Evolutionary conservation across 129 eudicot genomes (phyloP).

Genomic region (Sambucus nigra): DNA sequence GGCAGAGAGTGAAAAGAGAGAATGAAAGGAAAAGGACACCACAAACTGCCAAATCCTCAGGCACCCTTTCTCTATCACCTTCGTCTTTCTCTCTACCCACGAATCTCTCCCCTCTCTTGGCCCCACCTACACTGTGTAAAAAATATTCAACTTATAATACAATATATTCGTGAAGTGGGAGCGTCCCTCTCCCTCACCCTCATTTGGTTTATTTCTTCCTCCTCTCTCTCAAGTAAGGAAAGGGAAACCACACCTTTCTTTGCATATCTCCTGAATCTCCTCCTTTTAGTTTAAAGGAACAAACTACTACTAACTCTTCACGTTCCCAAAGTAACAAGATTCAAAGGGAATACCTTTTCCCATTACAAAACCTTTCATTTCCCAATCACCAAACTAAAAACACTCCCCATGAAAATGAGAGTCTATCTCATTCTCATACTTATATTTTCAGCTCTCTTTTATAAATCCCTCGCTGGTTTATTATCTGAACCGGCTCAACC

Average conservation of each 20-base stretch:
- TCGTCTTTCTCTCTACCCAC: slow-evolving; percentile 12
- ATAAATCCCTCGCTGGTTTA: slow-evolving; percentile 26
- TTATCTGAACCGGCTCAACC: slow-evolving; percentile 75
- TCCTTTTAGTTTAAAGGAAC: slow-evolving; percentile 7
- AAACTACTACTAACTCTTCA: background rate
- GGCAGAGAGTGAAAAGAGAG: background rate
- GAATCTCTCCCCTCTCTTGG: slow-evolving; percentile 6
- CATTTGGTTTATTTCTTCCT: background rate
- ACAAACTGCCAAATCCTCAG: slow-evolving; percentile 47
- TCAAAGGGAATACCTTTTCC: background rate
- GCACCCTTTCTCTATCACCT: slow-evolving; percentile 24
- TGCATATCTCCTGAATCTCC: slow-evolving; percentile 12
- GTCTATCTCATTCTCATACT: background rate
- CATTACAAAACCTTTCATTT: background rate
- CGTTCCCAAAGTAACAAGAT: background rate
- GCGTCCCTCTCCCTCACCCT: background rate
- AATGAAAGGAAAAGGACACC: slow-evolving; percentile 29
- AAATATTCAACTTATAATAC: no score
- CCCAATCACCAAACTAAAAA: background rate
- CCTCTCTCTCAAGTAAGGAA: slow-evolving; percentile 2
- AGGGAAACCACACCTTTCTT: background rate
- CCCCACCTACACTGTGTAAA: background rate
- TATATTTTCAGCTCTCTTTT: slow-evolving; percentile 8
- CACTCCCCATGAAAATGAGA: background rate
- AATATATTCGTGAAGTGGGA: slow-evolving; percentile 6